phyloP scores from a whole-genome alignment of 2,329 filamentous ascomycete species.

The Fusarium pilosicola region DNA sequence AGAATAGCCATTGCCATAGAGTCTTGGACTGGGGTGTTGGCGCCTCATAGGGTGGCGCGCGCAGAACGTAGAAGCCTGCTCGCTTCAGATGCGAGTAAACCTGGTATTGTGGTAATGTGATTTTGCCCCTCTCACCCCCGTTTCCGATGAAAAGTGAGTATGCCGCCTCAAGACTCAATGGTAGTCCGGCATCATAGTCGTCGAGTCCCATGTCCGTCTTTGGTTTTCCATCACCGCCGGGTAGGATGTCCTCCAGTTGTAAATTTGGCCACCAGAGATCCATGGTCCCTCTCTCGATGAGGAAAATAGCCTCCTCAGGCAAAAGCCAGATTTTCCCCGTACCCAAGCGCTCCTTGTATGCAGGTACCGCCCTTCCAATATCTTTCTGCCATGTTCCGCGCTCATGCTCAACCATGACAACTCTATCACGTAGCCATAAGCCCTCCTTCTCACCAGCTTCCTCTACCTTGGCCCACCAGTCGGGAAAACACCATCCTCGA shows the following conservation, averaged over 20 bases:
- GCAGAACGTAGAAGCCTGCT: slow-evolving; percentile 81
- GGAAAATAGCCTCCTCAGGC: slow-evolving; percentile 90
- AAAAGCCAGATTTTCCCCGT: slow-evolving; percentile 80
- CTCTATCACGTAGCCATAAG: slow-evolving; percentile 56
- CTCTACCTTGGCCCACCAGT: slow-evolving; percentile 56
- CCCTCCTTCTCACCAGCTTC: slow-evolving; percentile 40
- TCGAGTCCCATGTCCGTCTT: slow-evolving; percentile 43
- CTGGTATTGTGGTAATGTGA: slow-evolving; percentile 81
- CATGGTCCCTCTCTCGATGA: slow-evolving; percentile 87
- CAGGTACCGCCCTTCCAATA: slow-evolving; percentile 74
- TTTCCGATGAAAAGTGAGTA: slow-evolving; percentile 85
- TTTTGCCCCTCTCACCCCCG: slow-evolving; percentile 68
- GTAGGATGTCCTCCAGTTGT: slow-evolving; percentile 61
- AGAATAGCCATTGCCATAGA: slow-evolving; percentile 65
- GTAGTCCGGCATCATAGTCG: slow-evolving; percentile 72
- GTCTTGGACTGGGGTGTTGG: slow-evolving; percentile 34
- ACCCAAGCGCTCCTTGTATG: slow-evolving; percentile 64
- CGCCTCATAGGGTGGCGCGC: slow-evolving; percentile 62
- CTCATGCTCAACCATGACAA: slow-evolving; percentile 77
- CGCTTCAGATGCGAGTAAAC: slow-evolving; percentile 89
- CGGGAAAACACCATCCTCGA: slow-evolving; percentile 79
- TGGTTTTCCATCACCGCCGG: slow-evolving; percentile 44
- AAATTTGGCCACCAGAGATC: slow-evolving; percentile 84
- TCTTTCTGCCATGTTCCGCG: slow-evolving; percentile 77
- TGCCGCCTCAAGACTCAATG: slow-evolving; percentile 89